Base-by-base conservation (phyloP, 805 yeast genomes). In the Ogataea pilisensis region DNA sequence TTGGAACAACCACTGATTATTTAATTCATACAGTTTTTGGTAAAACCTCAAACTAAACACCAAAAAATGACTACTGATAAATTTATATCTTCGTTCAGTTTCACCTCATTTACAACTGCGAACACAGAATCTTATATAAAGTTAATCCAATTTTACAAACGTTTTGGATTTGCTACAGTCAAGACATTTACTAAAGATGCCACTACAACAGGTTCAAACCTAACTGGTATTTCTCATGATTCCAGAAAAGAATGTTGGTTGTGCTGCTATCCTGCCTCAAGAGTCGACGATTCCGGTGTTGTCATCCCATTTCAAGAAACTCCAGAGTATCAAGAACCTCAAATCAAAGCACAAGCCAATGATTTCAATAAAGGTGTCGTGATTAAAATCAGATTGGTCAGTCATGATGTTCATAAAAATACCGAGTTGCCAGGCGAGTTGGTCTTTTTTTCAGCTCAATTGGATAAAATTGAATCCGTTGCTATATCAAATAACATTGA, bases 201-300 rank as follows among this genome's bases (percentile, higher is more conserved):
- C 45, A 61, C 65, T 41, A 61, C 45, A 43, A 59, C 49, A 31
- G 62, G 45, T 12, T 36, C 46, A 46, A 64, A 46, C 50, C 58
- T 68, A 13, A 60, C 66, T 34, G 90, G 90, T 4, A 66, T 84
- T 34, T 74, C 87, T 8, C 69, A 67, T 42, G 87, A 82, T 48
- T 82, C 90, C 1, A 54, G 81, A 37, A 74, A 70, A 47, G 95
- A 85, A 61, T 61, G 76, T 22, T 85, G 95, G 95, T 58, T 85
- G 35, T 85, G 82, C 58, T 65, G 80, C 18, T 82, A 78, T 58
- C 87, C 85, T 17, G 64, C 73, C 31, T 39, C 55, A 1, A 47
- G 52, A 34, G 14, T 52, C 13, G 54, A 51, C 34, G 16, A 35
- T 9, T 38, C 44, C 3, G 57, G 51, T 2, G 34, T 39, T 16